These are phyloP conservation scores for Ophiosphaerella narmari DNA, from an alignment of 2,329 filamentous ascomycete genomes.

Conservation along the genomic window DNA sequence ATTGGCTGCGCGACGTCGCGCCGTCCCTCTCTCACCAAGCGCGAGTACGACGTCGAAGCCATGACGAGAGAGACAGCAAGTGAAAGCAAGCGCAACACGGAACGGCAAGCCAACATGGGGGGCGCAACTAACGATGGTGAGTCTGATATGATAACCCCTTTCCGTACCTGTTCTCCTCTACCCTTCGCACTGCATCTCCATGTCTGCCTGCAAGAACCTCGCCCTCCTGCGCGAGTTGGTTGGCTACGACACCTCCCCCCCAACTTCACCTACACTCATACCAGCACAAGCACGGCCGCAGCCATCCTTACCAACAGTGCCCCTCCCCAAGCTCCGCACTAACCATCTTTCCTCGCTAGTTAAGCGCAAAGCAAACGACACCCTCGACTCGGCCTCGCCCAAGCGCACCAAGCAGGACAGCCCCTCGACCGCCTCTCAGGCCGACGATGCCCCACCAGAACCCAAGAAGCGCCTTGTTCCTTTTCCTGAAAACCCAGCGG, in stretches of 20 bases:
- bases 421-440: slow-evolving; percentile 41
- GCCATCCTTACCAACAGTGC: slow-evolving; percentile 13
- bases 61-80: neutral
- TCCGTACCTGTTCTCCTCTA: too few species aligned
- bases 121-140: slow-evolving; percentile 45
- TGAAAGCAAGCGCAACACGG: slow-evolving; percentile 14
- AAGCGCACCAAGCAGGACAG: slow-evolving; percentile 59
- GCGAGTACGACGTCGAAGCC: too few species aligned
- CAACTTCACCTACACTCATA: slow-evolving; percentile 7
- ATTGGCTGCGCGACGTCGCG: slow-evolving; percentile 12
- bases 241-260: slow-evolving; percentile 27
- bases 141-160: slow-evolving; percentile 9
- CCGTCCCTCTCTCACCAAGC: too few species aligned
- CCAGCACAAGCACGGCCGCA: too few species aligned
- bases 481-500: slow-evolving; percentile 92
- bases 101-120: slow-evolving; percentile 30
- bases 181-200: neutral
- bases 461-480: slow-evolving; percentile 69
- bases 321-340: slow-evolving; percentile 17
- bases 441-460: slow-evolving; percentile 41
- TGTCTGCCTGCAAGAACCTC: slow-evolving; percentile 12
- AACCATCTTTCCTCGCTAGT: slow-evolving; percentile 33
- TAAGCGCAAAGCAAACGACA: slow-evolving; percentile 78
- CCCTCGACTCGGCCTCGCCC: slow-evolving; percentile 61
- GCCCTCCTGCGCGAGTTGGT: slow-evolving; percentile 17